Evolutionary conservation across 2,329 filamentous ascomycete genomes (phyloP).

Genomic region (Metarhizium rileyi): DNA sequence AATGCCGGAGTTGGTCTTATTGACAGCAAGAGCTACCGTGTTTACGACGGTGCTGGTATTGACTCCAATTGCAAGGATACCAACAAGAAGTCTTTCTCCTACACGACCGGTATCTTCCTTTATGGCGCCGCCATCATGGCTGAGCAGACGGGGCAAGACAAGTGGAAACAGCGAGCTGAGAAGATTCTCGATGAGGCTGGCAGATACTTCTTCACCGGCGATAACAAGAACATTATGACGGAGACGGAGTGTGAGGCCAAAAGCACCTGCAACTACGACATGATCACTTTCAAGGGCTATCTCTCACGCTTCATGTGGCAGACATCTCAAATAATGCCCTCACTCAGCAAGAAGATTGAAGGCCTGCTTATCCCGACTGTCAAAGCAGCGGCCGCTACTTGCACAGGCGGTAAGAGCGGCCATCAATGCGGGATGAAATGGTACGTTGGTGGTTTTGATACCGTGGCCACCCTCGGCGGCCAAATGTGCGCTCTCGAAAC

Average conservation of each 20-base stretch:
- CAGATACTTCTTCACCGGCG: conserved; percentile 44
- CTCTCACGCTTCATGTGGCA: conserved; percentile 55
- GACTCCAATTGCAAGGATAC: conserved; percentile 41
- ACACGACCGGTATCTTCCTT: conserved; percentile 55
- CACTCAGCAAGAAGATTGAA: conserved; percentile 37
- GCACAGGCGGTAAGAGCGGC: conserved; percentile 43
- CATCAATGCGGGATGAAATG: conserved; percentile 52
- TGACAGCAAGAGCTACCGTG: conserved; percentile 35
- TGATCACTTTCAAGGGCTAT: conserved; percentile 60
- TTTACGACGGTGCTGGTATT: conserved; percentile 54
- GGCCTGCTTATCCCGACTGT: conserved; percentile 41
- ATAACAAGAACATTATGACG: conserved; percentile 51
- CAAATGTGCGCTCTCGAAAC: conserved; percentile 56
- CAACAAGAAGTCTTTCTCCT: conserved; percentile 52
- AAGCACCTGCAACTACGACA: conserved; percentile 49
- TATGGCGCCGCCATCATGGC: conserved; percentile 55
- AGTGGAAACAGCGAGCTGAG: conserved; percentile 44
- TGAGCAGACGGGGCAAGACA: conserved; percentile 43
- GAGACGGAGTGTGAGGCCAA: conserved; percentile 56
- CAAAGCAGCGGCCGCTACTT: conserved; percentile 44
- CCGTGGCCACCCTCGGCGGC: conserved; percentile 46
- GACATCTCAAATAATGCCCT: conserved; percentile 46
- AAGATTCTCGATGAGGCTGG: conserved; percentile 41
- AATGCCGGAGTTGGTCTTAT: conserved; percentile 46
- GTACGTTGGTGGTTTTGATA: conserved; percentile 49